Conservation (phyloP, 805 yeast genomes). For the Jamesozyma hellenica region DNA sequence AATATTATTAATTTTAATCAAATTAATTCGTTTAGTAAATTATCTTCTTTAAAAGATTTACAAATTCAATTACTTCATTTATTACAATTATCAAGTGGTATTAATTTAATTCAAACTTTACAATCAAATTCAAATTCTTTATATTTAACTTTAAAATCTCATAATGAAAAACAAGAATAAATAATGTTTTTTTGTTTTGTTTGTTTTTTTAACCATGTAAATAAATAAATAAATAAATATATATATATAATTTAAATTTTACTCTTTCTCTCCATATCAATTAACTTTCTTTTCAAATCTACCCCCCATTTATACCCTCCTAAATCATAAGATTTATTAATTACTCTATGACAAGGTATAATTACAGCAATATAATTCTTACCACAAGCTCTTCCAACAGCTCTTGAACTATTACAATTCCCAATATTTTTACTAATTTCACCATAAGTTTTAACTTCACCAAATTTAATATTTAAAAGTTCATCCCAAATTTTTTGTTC, state of each 20-base stretch:
- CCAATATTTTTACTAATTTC: conserved; percentile 28
- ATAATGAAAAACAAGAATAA: conserved; percentile 39
- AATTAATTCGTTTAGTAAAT: conserved; percentile 54
- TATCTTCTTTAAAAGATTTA: conserved; percentile 61
- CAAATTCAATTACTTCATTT: conserved; percentile 78
- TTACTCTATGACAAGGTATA: conserved; percentile 37
- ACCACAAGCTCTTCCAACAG: conserved; percentile 35
- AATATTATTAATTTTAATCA: conserved; percentile 42
- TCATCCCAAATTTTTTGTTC: conserved; percentile 34
- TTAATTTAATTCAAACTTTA: conserved; percentile 75
- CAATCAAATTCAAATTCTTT: conserved; percentile 57
- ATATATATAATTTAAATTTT: too few species aligned
- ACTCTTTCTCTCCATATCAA: conserved; percentile 4
- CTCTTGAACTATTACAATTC: conserved; percentile 27
- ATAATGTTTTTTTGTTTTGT: not conserved
- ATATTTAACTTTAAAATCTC: conserved; percentile 66
- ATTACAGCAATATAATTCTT: conserved; percentile 32
- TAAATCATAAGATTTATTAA: conserved; percentile 25
- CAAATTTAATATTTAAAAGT: conserved; percentile 23
- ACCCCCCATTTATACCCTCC: conserved; percentile 35
- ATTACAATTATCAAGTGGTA: conserved; percentile 78
- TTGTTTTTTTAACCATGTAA: not conserved
- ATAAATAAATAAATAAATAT: not conserved
- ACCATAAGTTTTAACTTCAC: conserved; percentile 28
- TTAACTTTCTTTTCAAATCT: conserved; percentile 24